Percentiles rank a stretch among this genome's conserved stretches.
These are phyloP conservation scores for Pezicula neosporulosa DNA, from an alignment of 2,329 filamentous ascomycete genomes.

Conservation along the genomic window DNA sequence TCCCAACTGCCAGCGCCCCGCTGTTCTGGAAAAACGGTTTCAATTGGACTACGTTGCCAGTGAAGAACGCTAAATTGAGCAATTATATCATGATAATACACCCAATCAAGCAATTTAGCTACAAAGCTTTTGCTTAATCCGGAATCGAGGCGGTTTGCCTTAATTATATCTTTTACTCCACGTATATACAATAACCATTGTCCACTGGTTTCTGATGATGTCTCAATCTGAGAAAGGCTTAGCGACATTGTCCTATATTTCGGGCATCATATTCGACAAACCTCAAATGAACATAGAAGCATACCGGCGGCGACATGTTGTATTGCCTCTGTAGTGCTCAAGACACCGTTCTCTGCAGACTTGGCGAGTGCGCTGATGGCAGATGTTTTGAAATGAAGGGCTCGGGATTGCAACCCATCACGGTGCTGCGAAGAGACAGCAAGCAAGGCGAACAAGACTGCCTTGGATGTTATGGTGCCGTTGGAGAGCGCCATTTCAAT, in stretches of 20 bases:
- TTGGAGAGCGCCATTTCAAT: neutral
- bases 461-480: neutral
- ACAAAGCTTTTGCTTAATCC: neutral
- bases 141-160: neutral
- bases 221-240: neutral
- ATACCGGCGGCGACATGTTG: neutral
- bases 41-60: too few species aligned
- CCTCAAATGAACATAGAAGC: slow-evolving; percentile 1
- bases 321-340: neutral
- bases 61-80: neutral
- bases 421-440: neutral
- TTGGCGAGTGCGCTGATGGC: neutral
- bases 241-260: too few species aligned
- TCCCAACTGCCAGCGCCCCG: neutral
- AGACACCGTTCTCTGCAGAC: neutral
- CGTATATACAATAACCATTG: neutral
- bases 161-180: neutral
- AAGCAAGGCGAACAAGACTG: neutral
- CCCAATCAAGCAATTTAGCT: neutral
- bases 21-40: too few species aligned
- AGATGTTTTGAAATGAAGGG: neutral
- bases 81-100: neutral
- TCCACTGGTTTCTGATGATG: neutral
- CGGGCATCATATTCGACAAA: too few species aligned
- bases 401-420: neutral